phyloP scores from a whole-genome alignment of 805 yeast species.

The Danielozyma ontarioensis region DNA sequence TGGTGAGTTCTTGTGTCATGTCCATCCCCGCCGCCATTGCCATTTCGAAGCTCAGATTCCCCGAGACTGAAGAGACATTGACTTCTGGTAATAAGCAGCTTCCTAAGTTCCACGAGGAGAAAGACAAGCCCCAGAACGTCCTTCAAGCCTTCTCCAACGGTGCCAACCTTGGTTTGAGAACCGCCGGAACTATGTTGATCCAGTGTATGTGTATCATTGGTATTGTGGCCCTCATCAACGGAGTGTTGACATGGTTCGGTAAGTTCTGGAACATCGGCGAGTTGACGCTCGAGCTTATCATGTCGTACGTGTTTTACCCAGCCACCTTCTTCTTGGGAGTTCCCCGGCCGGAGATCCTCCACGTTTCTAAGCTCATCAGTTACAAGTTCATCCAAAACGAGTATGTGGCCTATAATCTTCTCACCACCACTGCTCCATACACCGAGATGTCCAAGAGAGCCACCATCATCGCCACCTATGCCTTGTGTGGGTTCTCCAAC shows the following conservation, averaged over 20 bases:
- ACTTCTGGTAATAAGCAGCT: slow-evolving; percentile 46
- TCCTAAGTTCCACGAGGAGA: slow-evolving; percentile 36
- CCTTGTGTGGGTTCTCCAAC: slow-evolving; percentile 60
- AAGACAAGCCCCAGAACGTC: slow-evolving; percentile 40
- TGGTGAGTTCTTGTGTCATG: slow-evolving; percentile 65
- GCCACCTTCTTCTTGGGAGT: slow-evolving; percentile 55
- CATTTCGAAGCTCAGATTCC: slow-evolving; percentile 53
- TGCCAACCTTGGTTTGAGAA: slow-evolving; percentile 51
- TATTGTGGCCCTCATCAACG: slow-evolving; percentile 51
- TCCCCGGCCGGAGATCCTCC: slow-evolving; percentile 47
- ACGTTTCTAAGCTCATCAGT: slow-evolving; percentile 48
- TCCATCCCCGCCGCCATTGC: slow-evolving; percentile 63
- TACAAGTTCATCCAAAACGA: slow-evolving; percentile 59
- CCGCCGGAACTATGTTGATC: slow-evolving; percentile 53
- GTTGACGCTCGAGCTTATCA: slow-evolving; percentile 50
- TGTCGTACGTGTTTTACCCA: slow-evolving; percentile 56
- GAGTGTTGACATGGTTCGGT: slow-evolving; percentile 56
- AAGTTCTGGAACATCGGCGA: slow-evolving; percentile 53
- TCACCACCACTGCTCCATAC: slow-evolving; percentile 39
- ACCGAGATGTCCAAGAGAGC: slow-evolving; percentile 46
- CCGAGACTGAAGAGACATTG: slow-evolving; percentile 53
- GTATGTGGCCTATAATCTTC: slow-evolving; percentile 48
- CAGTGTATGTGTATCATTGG: slow-evolving; percentile 61
- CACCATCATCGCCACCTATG: slow-evolving; percentile 53
- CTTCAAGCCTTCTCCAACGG: slow-evolving; percentile 57